Evolutionary conservation across 2,329 filamentous ascomycete species (phyloP), one percentile per base, ranked within the genome.

Genomic region (Drechslerella coelobrocha): DNA sequence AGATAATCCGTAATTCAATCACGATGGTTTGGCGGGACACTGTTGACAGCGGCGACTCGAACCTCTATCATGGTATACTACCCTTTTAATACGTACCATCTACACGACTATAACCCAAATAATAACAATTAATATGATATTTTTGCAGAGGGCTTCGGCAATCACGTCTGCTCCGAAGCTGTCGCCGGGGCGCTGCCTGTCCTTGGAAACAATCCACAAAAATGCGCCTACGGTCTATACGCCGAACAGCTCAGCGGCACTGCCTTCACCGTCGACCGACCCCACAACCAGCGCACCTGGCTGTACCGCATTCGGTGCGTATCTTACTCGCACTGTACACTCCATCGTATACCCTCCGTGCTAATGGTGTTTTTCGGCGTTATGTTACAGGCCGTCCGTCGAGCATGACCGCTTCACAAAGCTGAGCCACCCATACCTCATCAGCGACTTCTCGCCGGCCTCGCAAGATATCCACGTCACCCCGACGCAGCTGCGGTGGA

Each of bases 401-500:
- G 65, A 72, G 39, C 68, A 72, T 29, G 60, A 72, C 12, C 68
- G 60, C 8, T 72, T 72, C 41, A 65, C 60, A 12, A 60, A 60
- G 41, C 47, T 72, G 27, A 31, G 41, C 3, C 48, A 65, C 27
- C 53, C 53, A 31, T 83, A 84, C 73, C 80, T 82, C 26, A 81
- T 84, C 61, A 77, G 83, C 2, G 82, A 82, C 50, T 72, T 56
- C 41, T 72, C 34, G 79, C 51, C 68, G 8, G 59, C 66, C 8
- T 45, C 53, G 0, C 50, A 61, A n/a, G 85, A 84, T 76, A 83
- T 91, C 74, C 86, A 89, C 75, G 87, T 90, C 75, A 88, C 92
- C 54, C 90, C 90, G 2, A 92, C 92, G 76, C 89, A 93, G 78
- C 82, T 93, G 27, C 85, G 89, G 74, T 94, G 90, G 90, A 87